These are phyloP conservation scores for Fusarium anguioides DNA, from an alignment of 2,329 filamentous ascomycete species.

Conservation along the genomic window DNA sequence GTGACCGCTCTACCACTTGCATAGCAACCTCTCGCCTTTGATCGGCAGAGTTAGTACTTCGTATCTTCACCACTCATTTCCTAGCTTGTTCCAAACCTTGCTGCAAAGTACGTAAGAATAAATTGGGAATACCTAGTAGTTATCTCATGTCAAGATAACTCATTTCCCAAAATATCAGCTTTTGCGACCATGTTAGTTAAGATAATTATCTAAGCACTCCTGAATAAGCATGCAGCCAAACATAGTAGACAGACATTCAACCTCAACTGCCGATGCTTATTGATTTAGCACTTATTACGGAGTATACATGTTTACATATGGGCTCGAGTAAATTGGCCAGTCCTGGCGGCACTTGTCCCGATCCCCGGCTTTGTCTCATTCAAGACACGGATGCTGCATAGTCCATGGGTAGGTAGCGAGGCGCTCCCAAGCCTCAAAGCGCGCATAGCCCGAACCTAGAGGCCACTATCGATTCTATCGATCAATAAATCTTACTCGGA, in stretches of 20 bases:
- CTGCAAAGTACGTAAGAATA: not conserved
- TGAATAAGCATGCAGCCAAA: not conserved
- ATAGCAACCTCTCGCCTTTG: not conserved
- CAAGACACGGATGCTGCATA: not conserved
- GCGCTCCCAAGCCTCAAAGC: not conserved
- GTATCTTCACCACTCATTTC: not conserved
- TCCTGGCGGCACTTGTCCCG: not conserved
- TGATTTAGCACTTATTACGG: not conserved
- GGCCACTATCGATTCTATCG: slow-evolving; percentile 5
- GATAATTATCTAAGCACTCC: not conserved
- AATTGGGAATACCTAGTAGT: not conserved
- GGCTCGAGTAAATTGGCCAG: not conserved
- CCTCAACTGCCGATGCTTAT: not conserved
- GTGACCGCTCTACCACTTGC: too few relatives aligned
- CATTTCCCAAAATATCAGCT: not conserved
- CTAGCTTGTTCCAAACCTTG: not conserved
- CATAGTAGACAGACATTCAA: not conserved
- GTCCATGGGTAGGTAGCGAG: not conserved
- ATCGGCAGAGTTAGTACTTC: not conserved
- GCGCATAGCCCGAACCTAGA: slow-evolving; percentile 16
- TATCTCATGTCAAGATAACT: too few relatives aligned
- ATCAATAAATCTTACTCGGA: slow-evolving; percentile 12
- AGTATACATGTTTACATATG: not conserved
- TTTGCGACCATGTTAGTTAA: not conserved
- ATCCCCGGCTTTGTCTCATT: not conserved